A percentile compares a stretch with the other conserved stretches of the same genome.
phyloP scores from a whole-genome alignment of 208 protist genomes.

The Trypanosoma mega region DNA sequence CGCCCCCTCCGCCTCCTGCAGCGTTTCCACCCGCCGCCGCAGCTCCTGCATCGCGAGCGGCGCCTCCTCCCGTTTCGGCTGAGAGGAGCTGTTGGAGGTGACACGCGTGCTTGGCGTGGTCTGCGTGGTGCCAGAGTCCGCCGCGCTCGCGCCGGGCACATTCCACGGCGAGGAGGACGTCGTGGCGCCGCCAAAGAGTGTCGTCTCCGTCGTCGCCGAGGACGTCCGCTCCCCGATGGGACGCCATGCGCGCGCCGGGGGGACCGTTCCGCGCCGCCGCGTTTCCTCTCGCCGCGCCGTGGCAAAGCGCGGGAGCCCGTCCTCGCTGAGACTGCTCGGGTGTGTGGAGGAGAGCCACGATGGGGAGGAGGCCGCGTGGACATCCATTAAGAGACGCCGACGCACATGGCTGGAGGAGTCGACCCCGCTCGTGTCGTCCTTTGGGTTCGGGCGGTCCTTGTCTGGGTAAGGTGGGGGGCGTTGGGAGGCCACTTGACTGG shows the following conservation, averaged over 20 bases:
- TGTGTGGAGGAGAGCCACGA: slow-evolving; percentile 46
- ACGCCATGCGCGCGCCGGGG: slow-evolving; percentile 4
- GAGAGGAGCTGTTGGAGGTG: neutral
- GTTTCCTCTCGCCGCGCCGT: too few species aligned
- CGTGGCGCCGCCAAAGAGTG: neutral
- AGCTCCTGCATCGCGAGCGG: slow-evolving; percentile 10
- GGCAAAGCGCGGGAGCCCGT: slow-evolving; percentile 39
- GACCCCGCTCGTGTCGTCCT: neutral
- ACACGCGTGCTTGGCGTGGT: neutral
- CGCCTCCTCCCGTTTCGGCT: neutral
- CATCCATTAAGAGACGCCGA: slow-evolving; percentile 18
- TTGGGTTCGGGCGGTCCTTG: too few species aligned
- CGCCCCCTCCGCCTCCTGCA: slow-evolving; percentile 1
- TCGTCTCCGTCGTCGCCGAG: slow-evolving; percentile 24
- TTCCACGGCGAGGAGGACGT: slow-evolving; percentile 6
- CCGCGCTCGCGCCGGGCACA: neutral
- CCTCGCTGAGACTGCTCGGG: slow-evolving; percentile 38
- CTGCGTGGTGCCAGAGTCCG: too few species aligned
- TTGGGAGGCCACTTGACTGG: slow-evolving; percentile 7
- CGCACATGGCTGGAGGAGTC: slow-evolving; percentile 6
- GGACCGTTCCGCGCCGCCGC: neutral
- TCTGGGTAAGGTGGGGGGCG: neutral
- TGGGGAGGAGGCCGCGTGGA: slow-evolving; percentile 24
- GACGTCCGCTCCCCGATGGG: slow-evolving; percentile 11
- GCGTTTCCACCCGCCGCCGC: slow-evolving; percentile 3